phyloP scores from a whole-genome alignment of 805 yeast genomes.

The Saccharomyces paradoxus region DNA sequence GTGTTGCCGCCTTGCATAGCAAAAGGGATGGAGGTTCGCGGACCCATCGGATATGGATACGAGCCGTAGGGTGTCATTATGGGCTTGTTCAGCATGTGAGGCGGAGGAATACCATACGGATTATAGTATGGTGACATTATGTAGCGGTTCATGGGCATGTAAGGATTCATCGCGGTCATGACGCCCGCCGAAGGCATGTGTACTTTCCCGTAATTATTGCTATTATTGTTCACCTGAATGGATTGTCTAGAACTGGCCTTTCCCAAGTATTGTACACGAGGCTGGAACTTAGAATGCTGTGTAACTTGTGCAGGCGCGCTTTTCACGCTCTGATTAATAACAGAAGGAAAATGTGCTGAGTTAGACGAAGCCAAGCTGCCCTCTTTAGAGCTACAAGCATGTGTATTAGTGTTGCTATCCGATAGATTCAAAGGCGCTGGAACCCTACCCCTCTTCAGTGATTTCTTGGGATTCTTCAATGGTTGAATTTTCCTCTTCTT shows the following conservation, averaged over 20 bases:
- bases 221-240: neutral
- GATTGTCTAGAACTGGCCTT: conserved; percentile 1
- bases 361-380: neutral
- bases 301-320: conserved; percentile 24
- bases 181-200: neutral
- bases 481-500: neutral
- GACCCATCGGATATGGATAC: neutral
- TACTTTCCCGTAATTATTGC: neutral
- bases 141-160: neutral
- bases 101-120: neutral
- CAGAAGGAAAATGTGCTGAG: neutral
- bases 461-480: conserved; percentile 1
- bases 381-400: neutral
- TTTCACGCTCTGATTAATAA: neutral
- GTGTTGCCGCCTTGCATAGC: neutral
- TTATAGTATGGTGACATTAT: neutral
- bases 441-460: conserved; percentile 5
- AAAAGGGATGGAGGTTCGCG: neutral
- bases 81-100: neutral
- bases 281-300: conserved; percentile 5
- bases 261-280: conserved; percentile 27
- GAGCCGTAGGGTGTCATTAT: neutral
- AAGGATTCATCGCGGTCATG: neutral
- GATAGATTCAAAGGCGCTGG: conserved; percentile 3
- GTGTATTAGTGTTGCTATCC: neutral